Conservation (phyloP, 164 flowering plant species). For the Saururus chinensis region DNA sequence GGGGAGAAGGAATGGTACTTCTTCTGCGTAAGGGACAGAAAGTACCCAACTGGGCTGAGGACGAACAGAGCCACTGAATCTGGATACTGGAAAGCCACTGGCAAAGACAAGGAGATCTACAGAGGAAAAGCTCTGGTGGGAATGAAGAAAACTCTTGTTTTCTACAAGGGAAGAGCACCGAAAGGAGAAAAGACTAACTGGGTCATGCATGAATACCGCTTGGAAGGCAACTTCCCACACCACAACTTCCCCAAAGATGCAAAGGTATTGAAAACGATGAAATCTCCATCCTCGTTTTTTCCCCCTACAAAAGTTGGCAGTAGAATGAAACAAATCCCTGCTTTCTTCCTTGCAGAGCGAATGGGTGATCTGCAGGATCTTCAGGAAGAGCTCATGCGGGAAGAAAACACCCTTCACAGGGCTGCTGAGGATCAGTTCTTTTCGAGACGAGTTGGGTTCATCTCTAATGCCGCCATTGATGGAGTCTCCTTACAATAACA, state of each 20-base stretch:
- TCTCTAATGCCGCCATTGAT: constrained; percentile 36
- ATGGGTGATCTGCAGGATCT: constrained; percentile 51
- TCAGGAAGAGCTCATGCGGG: constrained; percentile 36
- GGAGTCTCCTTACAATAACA: constrained; percentile 21
- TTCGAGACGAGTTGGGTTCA: constrained; percentile 25
- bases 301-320: not conserved
- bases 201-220: constrained; percentile 29
- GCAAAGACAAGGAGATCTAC: constrained; percentile 22
- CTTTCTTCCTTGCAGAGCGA: constrained; percentile 33
- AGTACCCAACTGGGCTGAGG: constrained; percentile 26
- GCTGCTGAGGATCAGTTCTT: constrained; percentile 21
- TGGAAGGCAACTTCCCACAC: constrained; percentile 18
- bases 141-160: constrained; percentile 28
- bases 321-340: not conserved
- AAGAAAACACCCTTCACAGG: constrained; percentile 18
- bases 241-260: constrained; percentile 16
- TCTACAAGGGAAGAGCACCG: constrained; percentile 24
- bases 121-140: constrained; percentile 17
- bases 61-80: constrained; percentile 23
- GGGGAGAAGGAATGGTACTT: constrained; percentile 27
- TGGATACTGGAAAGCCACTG: constrained; percentile 29
- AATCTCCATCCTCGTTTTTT: not conserved
- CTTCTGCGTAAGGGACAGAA: constrained; percentile 21
- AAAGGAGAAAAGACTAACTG: constrained; percentile 25
- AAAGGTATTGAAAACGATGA: constrained; percentile 14